Evolutionary conservation across 768 basidiomycete species (phyloP).

Genomic region (Bullera alba): DNA sequence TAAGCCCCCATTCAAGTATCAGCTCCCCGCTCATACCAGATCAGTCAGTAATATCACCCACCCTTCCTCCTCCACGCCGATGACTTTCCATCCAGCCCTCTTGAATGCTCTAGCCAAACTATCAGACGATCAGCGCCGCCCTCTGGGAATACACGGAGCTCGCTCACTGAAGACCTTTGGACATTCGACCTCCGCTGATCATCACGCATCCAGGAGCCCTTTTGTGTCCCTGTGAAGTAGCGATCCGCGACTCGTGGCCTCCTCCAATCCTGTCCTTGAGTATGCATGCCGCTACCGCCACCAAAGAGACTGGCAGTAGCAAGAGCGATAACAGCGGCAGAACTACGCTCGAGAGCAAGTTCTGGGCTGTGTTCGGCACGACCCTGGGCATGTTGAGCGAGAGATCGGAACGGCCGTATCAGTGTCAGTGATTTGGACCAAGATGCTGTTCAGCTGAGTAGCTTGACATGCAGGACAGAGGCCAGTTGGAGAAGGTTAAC

Average conservation of each 20-base stretch:
- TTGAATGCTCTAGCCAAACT: conserved; percentile 40
- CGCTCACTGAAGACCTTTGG: conserved; percentile 40
- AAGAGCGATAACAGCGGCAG: conserved; percentile 19
- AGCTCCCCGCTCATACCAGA: background rate
- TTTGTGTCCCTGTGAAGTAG: too few species aligned
- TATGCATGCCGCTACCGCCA: conserved; percentile 24
- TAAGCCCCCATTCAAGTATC: conserved; percentile 1
- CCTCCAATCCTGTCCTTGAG: conserved; percentile 3
- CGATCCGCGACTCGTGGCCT: background rate
- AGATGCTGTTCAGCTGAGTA: too few species aligned
- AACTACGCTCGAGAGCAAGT: conserved; percentile 17
- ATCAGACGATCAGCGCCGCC: background rate
- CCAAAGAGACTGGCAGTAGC: conserved; percentile 24
- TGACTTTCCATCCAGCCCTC: conserved; percentile 40
- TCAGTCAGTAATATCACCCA: conserved; percentile 7
- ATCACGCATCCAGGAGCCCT: conserved; percentile 26
- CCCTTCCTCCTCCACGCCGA: conserved; percentile 42
- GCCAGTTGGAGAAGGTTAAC: too few species aligned
- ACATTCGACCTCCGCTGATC: conserved; percentile 40
- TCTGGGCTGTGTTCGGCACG: conserved; percentile 9
- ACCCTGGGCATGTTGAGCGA: conserved; percentile 12
- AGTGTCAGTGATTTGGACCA: too few species aligned
- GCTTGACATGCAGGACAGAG: too few species aligned
- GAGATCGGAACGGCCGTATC: too few species aligned
- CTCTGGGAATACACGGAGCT: background rate